A percentile compares a stretch with the other conserved stretches of the same genome.
Evolutionary conservation across 2,329 filamentous ascomycete genomes (phyloP).

Genomic region (Chaetomiaceae sp.): DNA sequence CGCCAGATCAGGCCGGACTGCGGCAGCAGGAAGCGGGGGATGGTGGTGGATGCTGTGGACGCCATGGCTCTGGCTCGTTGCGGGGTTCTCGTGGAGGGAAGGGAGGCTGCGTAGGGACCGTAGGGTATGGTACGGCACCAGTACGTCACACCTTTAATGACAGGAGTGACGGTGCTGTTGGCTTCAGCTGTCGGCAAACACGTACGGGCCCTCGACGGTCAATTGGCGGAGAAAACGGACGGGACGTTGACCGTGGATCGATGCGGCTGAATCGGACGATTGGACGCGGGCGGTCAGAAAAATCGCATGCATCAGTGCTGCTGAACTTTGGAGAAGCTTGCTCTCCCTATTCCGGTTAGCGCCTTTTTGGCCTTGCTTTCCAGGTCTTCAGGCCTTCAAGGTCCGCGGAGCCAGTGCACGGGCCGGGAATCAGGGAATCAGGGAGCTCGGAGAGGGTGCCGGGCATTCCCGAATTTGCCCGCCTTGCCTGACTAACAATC

Average conservation of each 20-base stretch:
- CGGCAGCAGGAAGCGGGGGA: constrained; percentile 65
- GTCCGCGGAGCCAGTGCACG: no score
- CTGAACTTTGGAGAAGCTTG: constrained; percentile 3
- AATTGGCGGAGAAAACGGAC: no score
- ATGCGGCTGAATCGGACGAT: constrained; percentile 19
- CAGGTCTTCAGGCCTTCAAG: no score
- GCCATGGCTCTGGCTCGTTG: constrained; percentile 37
- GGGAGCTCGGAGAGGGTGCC: constrained; percentile 1
- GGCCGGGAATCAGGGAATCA: constrained; percentile 12
- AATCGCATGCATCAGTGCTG: constrained; percentile 11
- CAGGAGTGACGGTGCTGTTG: no score
- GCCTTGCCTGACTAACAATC: constrained; percentile 22
- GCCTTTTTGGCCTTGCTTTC: neutral
- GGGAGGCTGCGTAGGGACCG: no score
- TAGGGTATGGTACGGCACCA: no score
- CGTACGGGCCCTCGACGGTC: neutral
- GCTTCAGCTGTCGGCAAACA: no score
- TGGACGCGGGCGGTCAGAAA: constrained; percentile 8
- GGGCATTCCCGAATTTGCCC: constrained; percentile 26
- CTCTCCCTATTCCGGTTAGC: constrained; percentile 13
- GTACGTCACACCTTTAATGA: no score
- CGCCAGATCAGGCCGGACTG: constrained; percentile 55
- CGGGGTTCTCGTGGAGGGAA: no score
- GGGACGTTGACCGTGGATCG: constrained; percentile 8
- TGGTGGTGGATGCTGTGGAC: constrained; percentile 41